Evolutionary conservation across 352 stramenopile species (phyloP).

Genomic region (Pythium rishiriense): DNA sequence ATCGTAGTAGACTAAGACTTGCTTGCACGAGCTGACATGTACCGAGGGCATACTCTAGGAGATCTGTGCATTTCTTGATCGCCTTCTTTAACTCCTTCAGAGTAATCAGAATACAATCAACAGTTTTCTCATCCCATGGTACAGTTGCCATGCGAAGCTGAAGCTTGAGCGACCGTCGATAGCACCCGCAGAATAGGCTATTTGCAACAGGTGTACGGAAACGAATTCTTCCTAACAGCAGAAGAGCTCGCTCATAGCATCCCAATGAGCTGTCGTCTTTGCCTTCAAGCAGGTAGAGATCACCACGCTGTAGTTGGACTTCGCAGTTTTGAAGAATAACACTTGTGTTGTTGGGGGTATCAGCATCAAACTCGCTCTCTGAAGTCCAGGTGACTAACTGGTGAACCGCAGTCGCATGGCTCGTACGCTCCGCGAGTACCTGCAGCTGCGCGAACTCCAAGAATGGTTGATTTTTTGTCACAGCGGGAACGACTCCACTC

Average conservation of each 20-base stretch:
- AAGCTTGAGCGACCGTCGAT: conserved; percentile 47
- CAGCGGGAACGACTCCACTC: conserved; percentile 48
- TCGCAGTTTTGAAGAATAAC: conserved; percentile 21
- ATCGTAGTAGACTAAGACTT: conserved; percentile 46
- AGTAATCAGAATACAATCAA: conserved; percentile 38
- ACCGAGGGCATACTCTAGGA: conserved; percentile 51
- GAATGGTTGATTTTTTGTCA: conserved; percentile 60
- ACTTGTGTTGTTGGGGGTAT: conserved; percentile 3
- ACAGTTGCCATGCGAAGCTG: conserved; percentile 23
- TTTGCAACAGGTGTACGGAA: conserved; percentile 9
- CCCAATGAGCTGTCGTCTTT: neutral
- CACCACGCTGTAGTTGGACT: conserved; percentile 20
- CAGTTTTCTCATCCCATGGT: conserved; percentile 20
- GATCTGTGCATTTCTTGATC: conserved; percentile 37
- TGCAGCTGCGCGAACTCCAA: conserved; percentile 69
- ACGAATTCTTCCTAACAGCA: neutral
- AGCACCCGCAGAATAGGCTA: conserved; percentile 38
- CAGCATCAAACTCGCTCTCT: neutral
- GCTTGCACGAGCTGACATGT: conserved; percentile 45
- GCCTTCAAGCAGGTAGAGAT: conserved; percentile 19
- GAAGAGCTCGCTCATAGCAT: conserved; percentile 9
- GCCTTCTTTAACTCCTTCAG: conserved; percentile 50
- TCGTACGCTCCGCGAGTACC: conserved; percentile 42
- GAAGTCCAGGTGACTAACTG: conserved; percentile 32
- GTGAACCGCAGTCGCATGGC: conserved; percentile 51